A percentile compares a stretch with the other conserved stretches of the same genome.
Evolutionary conservation across 1,284 basidiomycete species (phyloP).

Genomic region (Puccinia hordei): DNA sequence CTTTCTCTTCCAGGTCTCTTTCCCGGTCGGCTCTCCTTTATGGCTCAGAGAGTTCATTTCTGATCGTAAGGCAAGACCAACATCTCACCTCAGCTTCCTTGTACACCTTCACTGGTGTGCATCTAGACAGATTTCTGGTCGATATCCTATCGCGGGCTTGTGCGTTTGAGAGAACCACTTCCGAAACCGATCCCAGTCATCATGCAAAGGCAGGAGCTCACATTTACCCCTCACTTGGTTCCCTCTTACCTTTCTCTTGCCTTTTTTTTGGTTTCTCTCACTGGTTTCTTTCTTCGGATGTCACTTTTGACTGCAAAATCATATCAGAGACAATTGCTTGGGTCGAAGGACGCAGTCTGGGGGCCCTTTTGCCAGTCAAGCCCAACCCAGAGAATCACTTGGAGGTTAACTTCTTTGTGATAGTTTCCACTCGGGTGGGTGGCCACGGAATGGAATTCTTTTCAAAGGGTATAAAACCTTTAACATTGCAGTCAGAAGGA

Average conservation of each 20-base stretch:
- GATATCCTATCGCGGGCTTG: background rate
- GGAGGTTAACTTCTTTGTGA: background rate
- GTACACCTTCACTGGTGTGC: conserved; percentile 18
- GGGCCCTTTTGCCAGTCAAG: conserved; percentile 7
- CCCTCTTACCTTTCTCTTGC: background rate
- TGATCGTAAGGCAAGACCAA: conserved; percentile 26
- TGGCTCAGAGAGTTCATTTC: conserved; percentile 9
- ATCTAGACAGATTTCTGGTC: conserved; percentile 10
- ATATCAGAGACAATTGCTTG: background rate
- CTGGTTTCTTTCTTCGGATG: conserved; percentile 11
- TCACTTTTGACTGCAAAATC: conserved; percentile 1
- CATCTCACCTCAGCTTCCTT: conserved; percentile 12
- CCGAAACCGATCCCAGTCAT: background rate
- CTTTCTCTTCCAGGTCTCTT: background rate
- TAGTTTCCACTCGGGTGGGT: conserved; percentile 3
- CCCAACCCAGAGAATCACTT: background rate
- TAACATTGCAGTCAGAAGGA: conserved; percentile 9
- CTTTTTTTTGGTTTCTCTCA: conserved; percentile 4
- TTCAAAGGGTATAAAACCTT: background rate
- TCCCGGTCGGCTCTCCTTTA: conserved; percentile 15
- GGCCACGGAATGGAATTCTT: conserved; percentile 23
- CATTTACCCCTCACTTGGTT: background rate
- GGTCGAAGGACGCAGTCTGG: background rate
- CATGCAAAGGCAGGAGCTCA: conserved; percentile 19
- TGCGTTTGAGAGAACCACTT: background rate